phyloP scores from a whole-genome alignment of 1,139 yeast genomes.

The Saccharomyces hybrid region DNA sequence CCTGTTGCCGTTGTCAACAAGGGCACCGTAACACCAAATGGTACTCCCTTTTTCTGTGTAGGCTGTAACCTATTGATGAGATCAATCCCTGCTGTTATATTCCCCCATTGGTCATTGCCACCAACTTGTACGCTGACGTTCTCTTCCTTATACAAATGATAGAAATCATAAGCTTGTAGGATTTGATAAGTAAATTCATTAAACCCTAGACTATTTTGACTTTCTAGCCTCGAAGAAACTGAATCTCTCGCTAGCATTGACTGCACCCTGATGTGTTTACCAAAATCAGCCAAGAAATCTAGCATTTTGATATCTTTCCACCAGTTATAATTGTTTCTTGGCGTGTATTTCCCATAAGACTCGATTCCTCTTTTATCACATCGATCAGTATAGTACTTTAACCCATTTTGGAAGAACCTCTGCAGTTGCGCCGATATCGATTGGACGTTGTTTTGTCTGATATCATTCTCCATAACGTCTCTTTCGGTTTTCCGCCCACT shows the following conservation, averaged over 20 bases:
- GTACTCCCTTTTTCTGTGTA: slow-evolving; percentile 26
- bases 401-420: slow-evolving; percentile 54
- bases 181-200: slow-evolving; percentile 92
- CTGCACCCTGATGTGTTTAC: slow-evolving; percentile 71
- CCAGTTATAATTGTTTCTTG: slow-evolving; percentile 72
- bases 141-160: slow-evolving; percentile 58
- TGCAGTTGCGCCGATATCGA: slow-evolving; percentile 57
- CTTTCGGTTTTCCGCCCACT: slow-evolving; percentile 84
- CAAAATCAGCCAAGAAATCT: slow-evolving; percentile 69
- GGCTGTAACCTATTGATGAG: slow-evolving; percentile 58
- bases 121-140: slow-evolving; percentile 78
- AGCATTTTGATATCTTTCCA: slow-evolving; percentile 73
- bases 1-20: slow-evolving; percentile 82
- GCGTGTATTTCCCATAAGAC: slow-evolving; percentile 36
- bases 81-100: slow-evolving; percentile 93
- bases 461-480: slow-evolving; percentile 42
- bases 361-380: slow-evolving; percentile 36
- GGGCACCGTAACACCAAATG: slow-evolving; percentile 85
- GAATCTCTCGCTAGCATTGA: slow-evolving; percentile 90
- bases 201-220: slow-evolving; percentile 77
- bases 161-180: slow-evolving; percentile 89
- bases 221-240: slow-evolving; percentile 61
- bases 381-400: slow-evolving; percentile 40
- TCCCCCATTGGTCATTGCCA: slow-evolving; percentile 98
- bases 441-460: slow-evolving; percentile 50